Conservation (phyloP, 225 moss, liverwort and hornwort species). For the Bryum argenteum region DNA sequence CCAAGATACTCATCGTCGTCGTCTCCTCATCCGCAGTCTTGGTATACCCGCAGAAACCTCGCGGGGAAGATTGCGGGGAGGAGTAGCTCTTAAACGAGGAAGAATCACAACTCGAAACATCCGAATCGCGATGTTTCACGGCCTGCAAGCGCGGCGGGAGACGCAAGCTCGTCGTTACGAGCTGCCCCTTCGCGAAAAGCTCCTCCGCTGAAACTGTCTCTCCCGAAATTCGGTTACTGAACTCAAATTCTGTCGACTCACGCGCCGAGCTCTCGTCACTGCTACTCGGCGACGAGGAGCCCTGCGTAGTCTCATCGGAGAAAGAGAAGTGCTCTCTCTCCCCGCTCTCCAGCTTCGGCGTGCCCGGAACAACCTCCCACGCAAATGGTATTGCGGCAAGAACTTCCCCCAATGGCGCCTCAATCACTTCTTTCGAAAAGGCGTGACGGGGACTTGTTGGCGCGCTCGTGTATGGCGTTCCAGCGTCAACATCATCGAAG, state of each 20-base stretch:
- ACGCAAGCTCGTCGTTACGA: slow-evolving; percentile 31
- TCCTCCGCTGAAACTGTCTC: slow-evolving; percentile 38
- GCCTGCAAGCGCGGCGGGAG: slow-evolving; percentile 43
- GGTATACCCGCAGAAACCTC: slow-evolving; percentile 4
- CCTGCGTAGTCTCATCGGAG: slow-evolving; percentile 14
- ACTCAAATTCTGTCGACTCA: slow-evolving; percentile 41
- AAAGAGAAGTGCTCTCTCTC: neutral
- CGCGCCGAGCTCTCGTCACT: slow-evolving; percentile 27
- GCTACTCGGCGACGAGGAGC: slow-evolving; percentile 7
- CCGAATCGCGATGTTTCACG: slow-evolving; percentile 19
- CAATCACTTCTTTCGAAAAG: slow-evolving; percentile 24
- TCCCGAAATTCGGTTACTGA: slow-evolving; percentile 23
- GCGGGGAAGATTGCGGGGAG: slow-evolving; percentile 9
- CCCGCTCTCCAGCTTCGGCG: slow-evolving; percentile 1
- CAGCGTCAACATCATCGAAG: slow-evolving; percentile 24
- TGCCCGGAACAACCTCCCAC: slow-evolving; percentile 50
- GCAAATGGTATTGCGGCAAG: slow-evolving; percentile 47
- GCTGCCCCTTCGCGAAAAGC: slow-evolving; percentile 43
- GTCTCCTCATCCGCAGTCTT: slow-evolving; percentile 13
- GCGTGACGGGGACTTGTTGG: slow-evolving; percentile 39
- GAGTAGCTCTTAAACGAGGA: slow-evolving; percentile 22
- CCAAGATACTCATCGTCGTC: neutral
- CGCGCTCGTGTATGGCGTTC: slow-evolving; percentile 32
- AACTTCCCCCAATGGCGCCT: slow-evolving; percentile 46
- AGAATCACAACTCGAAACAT: slow-evolving; percentile 14